A percentile compares a stretch with the other conserved stretches of the same genome.
Conservation (phyloP, 441 rosid species). For the Breynia disticha region DNA sequence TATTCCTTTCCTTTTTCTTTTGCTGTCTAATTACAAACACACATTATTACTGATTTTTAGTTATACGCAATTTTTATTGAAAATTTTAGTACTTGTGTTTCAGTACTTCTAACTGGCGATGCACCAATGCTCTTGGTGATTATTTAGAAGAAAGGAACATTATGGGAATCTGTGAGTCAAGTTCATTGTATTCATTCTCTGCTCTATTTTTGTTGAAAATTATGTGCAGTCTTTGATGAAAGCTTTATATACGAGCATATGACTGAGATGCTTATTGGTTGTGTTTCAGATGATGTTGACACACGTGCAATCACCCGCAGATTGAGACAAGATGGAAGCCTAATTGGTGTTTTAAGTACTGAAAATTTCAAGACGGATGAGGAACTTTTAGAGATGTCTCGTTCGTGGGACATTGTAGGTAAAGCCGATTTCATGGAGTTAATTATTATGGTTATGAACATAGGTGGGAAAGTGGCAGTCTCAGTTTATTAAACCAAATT, state of each 20-base stretch:
- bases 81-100: conserved; percentile 6
- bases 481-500: conserved; percentile 10
- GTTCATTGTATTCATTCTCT: background rate
- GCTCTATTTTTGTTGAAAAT: background rate
- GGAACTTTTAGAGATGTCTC: conserved; percentile 70
- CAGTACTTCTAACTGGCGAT: conserved; percentile 94
- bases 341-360: conserved; percentile 77
- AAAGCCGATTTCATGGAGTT: conserved; percentile 16
- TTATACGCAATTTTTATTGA: background rate
- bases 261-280: background rate
- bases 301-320: conserved; percentile 91
- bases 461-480: background rate
- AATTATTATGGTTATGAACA: conserved; percentile 2
- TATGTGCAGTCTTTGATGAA: background rate
- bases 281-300: conserved; percentile 66
- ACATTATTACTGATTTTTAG: background rate
- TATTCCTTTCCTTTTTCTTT: conserved; percentile 4
- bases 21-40: background rate
- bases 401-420: conserved; percentile 85
- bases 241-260: background rate
- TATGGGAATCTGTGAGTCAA: conserved; percentile 75
- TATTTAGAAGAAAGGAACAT: conserved; percentile 75
- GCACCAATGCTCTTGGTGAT: conserved; percentile 59
- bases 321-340: conserved; percentile 89
- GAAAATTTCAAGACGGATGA: conserved; percentile 60